Percentiles rank a stretch among this genome's conserved stretches.
Conservation (phyloP, 2,329 filamentous ascomycete species). For the Xylariaceae sp. region DNA sequence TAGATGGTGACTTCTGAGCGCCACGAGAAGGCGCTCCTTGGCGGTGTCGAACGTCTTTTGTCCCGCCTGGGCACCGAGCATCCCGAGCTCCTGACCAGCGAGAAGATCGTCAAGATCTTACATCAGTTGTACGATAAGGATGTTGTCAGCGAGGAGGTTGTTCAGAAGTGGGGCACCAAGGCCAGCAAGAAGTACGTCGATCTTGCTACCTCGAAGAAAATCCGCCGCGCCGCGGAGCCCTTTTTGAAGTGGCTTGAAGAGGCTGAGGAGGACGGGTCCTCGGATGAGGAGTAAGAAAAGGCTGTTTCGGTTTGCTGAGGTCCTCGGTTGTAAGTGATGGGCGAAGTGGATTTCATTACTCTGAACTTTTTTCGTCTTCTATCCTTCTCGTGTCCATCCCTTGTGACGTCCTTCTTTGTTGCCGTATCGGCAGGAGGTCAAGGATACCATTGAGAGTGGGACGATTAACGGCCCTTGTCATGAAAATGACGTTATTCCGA, state of each 20-base stretch:
- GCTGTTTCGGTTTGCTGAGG: background rate
- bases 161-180: slow-evolving; percentile 87
- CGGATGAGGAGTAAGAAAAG: slow-evolving; percentile 44
- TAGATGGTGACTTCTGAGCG: slow-evolving; percentile 82
- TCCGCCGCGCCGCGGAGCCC: slow-evolving; percentile 87
- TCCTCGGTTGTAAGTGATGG: too few species aligned
- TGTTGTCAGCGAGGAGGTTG: slow-evolving; percentile 78
- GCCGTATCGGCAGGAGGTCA: too few species aligned
- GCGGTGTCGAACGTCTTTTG: slow-evolving; percentile 90
- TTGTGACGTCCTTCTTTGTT: too few species aligned
- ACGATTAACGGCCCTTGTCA: too few species aligned
- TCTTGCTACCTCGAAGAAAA: slow-evolving; percentile 81
- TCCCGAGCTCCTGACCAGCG: slow-evolving; percentile 62
- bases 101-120: slow-evolving; percentile 76
- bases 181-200: slow-evolving; percentile 99
- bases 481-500: too few species aligned
- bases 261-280: slow-evolving; percentile 71
- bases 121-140: slow-evolving; percentile 89
- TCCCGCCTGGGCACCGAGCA: slow-evolving; percentile 65
- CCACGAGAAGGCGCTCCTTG: slow-evolving; percentile 92
- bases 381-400: too few species aligned
- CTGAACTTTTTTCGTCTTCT: too few species aligned
- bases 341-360: too few species aligned
- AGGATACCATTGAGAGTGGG: too few species aligned
- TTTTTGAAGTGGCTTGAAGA: slow-evolving; percentile 93